phyloP scores from a whole-genome alignment of 768 basidiomycete species.

The Jaapia argillacea region DNA sequence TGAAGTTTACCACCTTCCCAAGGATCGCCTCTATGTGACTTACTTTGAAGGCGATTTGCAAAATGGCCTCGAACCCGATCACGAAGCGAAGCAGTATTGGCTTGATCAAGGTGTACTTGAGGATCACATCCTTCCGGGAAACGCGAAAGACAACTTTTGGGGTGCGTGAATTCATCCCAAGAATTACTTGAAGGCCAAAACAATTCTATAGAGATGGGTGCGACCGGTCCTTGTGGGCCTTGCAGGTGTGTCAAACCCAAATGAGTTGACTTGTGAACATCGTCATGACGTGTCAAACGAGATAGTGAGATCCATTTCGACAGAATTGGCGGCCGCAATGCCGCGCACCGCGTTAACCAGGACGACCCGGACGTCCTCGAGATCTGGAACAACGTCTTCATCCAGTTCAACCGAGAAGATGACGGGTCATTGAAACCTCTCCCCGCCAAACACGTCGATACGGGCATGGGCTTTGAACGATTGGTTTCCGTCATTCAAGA shows the following conservation, averaged over 20 bases:
- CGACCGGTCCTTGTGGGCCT: constrained; percentile 95
- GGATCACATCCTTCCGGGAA: constrained; percentile 86
- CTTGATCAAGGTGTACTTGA: constrained; percentile 80
- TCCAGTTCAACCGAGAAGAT: constrained; percentile 94
- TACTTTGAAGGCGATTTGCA: constrained; percentile 95
- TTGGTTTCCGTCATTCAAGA: constrained; percentile 91
- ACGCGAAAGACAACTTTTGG: constrained; percentile 99
- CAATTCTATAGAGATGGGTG: constrained; percentile 80
- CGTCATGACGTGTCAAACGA: too few species aligned
- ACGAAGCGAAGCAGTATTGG: constrained; percentile 85
- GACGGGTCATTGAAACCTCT: constrained; percentile 73
- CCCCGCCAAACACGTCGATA: constrained; percentile 94
- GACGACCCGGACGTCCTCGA: constrained; percentile 97
- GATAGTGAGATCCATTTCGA: constrained; percentile 98
- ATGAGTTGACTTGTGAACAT: not conserved
- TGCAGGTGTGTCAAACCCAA: constrained; percentile 50
- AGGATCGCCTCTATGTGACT: constrained; percentile 90
- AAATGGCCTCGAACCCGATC: constrained; percentile 77
- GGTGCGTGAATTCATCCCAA: constrained; percentile 39
- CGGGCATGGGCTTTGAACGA: constrained; percentile 98
- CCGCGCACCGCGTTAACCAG: constrained; percentile 84
- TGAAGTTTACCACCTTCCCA: constrained; percentile 75
- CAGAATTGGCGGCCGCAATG: constrained; percentile 95
- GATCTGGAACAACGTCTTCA: constrained; percentile 99
- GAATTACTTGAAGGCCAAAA: not conserved